Percentiles rank a stretch among this genome's conserved stretches.
phyloP scores from a whole-genome alignment of 768 basidiomycete genomes.

The Leucocoprinus leucothites region DNA sequence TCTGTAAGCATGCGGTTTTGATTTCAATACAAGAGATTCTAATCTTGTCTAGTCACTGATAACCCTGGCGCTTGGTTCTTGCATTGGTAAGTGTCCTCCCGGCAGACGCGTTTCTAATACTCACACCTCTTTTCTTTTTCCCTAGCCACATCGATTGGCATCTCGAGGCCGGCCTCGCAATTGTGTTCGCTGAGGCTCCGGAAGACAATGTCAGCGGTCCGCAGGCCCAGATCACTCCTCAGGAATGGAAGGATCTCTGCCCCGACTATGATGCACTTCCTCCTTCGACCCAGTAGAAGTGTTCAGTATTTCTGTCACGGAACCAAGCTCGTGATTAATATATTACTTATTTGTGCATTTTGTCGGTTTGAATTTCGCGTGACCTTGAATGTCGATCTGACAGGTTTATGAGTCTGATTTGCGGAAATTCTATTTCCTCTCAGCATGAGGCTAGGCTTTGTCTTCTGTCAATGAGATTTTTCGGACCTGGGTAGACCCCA shows the following conservation, averaged over 20 bases:
- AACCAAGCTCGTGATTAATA: no score
- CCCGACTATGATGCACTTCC: conserved; percentile 24
- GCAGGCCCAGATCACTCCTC: conserved; percentile 18
- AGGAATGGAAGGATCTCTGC: conserved; percentile 26
- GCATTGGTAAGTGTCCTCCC: conserved; percentile 26
- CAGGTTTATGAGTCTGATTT: no score
- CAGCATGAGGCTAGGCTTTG: no score
- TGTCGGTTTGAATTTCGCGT: no score
- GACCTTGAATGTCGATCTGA: no score
- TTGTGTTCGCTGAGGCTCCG: conserved; percentile 35
- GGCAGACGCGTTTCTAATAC: conserved; percentile 20
- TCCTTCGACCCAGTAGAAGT: conserved; percentile 1
- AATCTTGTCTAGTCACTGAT: conserved; percentile 36
- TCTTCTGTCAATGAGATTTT: no score
- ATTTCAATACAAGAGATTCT: no score
- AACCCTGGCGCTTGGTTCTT: conserved; percentile 56
- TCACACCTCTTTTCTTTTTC: not conserved
- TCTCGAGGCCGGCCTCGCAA: conserved; percentile 33
- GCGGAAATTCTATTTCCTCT: no score
- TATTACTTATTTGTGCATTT: no score
- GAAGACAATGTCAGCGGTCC: conserved; percentile 17
- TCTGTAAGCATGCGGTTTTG: conserved; percentile 17
- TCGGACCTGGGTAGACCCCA: no score
- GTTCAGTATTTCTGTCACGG: no score
- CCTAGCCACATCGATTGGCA: conserved; percentile 37